Percentiles rank a stretch among this genome's conserved stretches.
Conservation (phyloP, 2,329 filamentous ascomycete genomes). For the Colletotrichum tamarilloi region DNA sequence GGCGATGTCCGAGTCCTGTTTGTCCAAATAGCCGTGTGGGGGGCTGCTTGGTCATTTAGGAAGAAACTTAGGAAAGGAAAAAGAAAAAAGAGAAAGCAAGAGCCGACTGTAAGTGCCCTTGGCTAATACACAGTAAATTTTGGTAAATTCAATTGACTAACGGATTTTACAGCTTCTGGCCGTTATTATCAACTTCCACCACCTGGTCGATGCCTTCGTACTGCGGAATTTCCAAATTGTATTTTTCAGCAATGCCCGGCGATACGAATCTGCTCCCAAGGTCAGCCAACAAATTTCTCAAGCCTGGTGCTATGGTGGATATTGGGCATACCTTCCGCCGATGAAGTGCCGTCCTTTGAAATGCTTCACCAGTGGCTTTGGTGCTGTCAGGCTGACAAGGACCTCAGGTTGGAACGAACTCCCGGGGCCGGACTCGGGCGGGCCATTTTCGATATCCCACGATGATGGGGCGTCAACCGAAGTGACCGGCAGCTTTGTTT, state of each 20-base stretch:
- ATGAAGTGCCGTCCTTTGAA: constrained; percentile 93
- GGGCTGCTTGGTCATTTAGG: constrained; percentile 65
- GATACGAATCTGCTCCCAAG: constrained; percentile 76
- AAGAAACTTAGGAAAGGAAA: not conserved
- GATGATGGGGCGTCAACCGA: constrained; percentile 94
- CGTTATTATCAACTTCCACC: constrained; percentile 73
- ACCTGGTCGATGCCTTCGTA: constrained; percentile 92
- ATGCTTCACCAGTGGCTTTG: constrained; percentile 87
- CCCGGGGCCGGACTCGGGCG: constrained; percentile 80
- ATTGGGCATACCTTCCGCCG: constrained; percentile 75
- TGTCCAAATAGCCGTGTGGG: constrained; percentile 69
- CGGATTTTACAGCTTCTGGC: constrained; percentile 62
- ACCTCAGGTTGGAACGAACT: constrained; percentile 83
- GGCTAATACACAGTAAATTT: not conserved
- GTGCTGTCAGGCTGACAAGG: constrained; percentile 90
- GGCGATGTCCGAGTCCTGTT: constrained; percentile 67
- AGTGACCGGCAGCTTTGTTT: constrained; percentile 80
- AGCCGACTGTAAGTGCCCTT: not conserved
- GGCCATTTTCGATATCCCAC: constrained; percentile 92
- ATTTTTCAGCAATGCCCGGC: constrained; percentile 82
- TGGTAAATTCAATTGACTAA: constrained; percentile 11
- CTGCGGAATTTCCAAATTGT: constrained; percentile 82
- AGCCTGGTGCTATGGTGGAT: not conserved
- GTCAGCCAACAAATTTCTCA: constrained; percentile 15
- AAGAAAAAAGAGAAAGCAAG: not conserved